A percentile compares a stretch with the other conserved stretches of the same genome.
Conservation (phyloP, 2,329 filamentous ascomycete genomes). For the Penicillium sp. region DNA sequence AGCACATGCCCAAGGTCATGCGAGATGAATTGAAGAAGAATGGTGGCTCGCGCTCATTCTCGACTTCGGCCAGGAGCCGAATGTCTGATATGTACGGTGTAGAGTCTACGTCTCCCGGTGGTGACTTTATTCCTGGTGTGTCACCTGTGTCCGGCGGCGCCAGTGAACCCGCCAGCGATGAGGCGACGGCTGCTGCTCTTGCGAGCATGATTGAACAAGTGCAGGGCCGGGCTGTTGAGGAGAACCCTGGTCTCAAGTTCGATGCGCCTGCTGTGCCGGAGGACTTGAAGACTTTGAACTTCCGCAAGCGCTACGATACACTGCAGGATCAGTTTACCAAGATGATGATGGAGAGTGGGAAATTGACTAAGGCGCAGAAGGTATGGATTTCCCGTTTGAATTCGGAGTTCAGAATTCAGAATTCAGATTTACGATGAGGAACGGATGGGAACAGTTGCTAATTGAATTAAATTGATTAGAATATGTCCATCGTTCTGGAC, state of each 20-base stretch:
- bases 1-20: slow-evolving; percentile 64
- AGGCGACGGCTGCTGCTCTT: slow-evolving; percentile 33
- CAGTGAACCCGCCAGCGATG: slow-evolving; percentile 26
- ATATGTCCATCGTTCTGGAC: slow-evolving; percentile 79
- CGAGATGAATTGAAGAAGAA: slow-evolving; percentile 54
- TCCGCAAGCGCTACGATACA: slow-evolving; percentile 80
- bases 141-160: neutral
- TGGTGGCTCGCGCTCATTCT: slow-evolving; percentile 53
- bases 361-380: slow-evolving; percentile 83
- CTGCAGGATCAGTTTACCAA: slow-evolving; percentile 84
- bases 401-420: too few relatives aligned
- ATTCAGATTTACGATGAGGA: too few relatives aligned
- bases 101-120: slow-evolving; percentile 12
- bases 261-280: slow-evolving; percentile 66
- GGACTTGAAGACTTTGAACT: slow-evolving; percentile 50
- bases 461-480: slow-evolving; percentile 54
- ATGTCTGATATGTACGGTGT: slow-evolving; percentile 31
- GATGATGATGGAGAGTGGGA: slow-evolving; percentile 85
- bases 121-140: neutral
- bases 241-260: slow-evolving; percentile 68
- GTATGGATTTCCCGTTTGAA: slow-evolving; percentile 48
- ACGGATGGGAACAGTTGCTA: too few relatives aligned
- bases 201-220: slow-evolving; percentile 38
- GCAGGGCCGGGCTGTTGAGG: slow-evolving; percentile 33
- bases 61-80: slow-evolving; percentile 49